These are phyloP conservation scores for Dactylonectria macrodidyma DNA, from an alignment of 2,329 filamentous ascomycete species.

Conservation along the genomic window DNA sequence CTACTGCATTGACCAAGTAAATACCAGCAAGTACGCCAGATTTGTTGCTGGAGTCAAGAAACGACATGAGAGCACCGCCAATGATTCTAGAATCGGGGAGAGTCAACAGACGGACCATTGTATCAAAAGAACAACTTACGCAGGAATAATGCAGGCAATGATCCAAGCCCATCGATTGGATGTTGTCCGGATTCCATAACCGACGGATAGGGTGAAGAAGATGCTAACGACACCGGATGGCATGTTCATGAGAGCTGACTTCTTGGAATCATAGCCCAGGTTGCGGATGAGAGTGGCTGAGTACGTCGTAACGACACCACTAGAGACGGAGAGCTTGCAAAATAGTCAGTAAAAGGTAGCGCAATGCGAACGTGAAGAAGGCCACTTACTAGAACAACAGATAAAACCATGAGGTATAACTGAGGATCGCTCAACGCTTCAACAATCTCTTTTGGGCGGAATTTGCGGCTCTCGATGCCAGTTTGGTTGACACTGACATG, in stretches of 20 bases:
- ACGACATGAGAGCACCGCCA: slow-evolving; percentile 68
- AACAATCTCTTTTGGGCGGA: slow-evolving; percentile 66
- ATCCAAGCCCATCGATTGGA: slow-evolving; percentile 67
- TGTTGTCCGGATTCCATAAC: slow-evolving; percentile 61
- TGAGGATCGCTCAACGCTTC: slow-evolving; percentile 68
- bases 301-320: slow-evolving; percentile 69
- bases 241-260: slow-evolving; percentile 68
- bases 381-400: slow-evolving; percentile 62
- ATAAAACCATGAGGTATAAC: slow-evolving; percentile 64
- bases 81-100: slow-evolving; percentile 53
- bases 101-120: slow-evolving; percentile 4
- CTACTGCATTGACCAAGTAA: slow-evolving; percentile 66
- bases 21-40: slow-evolving; percentile 64
- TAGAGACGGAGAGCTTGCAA: slow-evolving; percentile 62
- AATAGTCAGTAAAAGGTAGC: not conserved
- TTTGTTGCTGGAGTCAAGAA: slow-evolving; percentile 61
- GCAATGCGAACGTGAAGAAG: not conserved
- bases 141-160: slow-evolving; percentile 63
- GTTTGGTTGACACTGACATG: slow-evolving; percentile 72
- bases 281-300: slow-evolving; percentile 67
- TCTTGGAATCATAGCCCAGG: slow-evolving; percentile 61
- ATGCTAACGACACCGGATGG: slow-evolving; percentile 68
- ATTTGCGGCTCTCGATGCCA: slow-evolving; percentile 68
- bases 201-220: slow-evolving; percentile 64
- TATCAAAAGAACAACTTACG: slow-evolving; percentile 49